Conservation (phyloP, 2,329 filamentous ascomycete genomes). For the Truncatella angustata region DNA sequence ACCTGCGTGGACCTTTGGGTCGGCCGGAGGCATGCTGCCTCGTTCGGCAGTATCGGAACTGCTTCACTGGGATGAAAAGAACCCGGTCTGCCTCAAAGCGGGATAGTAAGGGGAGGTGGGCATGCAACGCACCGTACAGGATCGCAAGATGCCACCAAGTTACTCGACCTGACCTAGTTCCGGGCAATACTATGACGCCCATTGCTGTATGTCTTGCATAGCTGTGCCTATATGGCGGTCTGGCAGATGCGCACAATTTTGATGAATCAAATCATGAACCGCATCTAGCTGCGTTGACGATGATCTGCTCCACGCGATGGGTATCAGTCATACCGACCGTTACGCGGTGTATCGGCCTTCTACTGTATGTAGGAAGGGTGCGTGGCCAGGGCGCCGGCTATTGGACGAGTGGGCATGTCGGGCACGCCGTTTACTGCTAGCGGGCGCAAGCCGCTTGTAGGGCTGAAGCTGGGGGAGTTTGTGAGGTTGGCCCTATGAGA, state of each 20-base stretch:
- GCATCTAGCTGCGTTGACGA: background rate
- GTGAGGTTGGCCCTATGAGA: too few relatives aligned
- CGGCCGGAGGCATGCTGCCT: background rate
- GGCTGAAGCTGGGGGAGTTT: too few relatives aligned
- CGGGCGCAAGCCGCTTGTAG: constrained; percentile 4
- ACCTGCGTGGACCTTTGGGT: background rate
- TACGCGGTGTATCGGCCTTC: background rate
- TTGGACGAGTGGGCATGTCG: background rate
- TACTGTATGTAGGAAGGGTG: too few relatives aligned
- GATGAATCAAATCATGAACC: background rate
- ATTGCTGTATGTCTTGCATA: background rate
- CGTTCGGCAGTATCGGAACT: background rate
- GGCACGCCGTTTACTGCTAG: constrained; percentile 5
- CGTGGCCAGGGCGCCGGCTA: background rate
- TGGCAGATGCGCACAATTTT: background rate
- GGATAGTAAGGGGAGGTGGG: background rate
- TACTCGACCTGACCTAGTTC: background rate
- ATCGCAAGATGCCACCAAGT: constrained; percentile 10
- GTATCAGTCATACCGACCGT: background rate
- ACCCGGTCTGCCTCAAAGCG: background rate
- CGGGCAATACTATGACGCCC: background rate
- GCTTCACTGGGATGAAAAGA: background rate
- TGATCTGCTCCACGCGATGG: background rate
- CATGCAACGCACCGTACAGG: background rate
- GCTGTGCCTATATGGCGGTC: constrained; percentile 11